Conservation (phyloP, 768 basidiomycete species). For the Heimioporus sp. region DNA sequence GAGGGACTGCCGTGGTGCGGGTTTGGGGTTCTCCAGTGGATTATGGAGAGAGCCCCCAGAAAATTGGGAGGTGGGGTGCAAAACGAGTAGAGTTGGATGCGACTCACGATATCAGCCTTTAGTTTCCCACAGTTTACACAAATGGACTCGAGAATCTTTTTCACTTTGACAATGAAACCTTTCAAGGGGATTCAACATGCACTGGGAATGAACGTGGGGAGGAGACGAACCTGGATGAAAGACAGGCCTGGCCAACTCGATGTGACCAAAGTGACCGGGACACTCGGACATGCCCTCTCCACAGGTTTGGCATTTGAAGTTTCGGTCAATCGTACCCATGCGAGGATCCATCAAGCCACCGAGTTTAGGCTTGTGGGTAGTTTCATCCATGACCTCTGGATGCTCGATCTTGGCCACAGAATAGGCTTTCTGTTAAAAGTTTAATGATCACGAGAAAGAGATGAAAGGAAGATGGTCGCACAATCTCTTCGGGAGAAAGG, state of each 20-base stretch:
- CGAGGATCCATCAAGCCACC: slow-evolving; percentile 97
- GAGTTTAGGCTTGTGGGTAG: slow-evolving; percentile 83
- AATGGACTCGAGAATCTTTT: slow-evolving; percentile 98
- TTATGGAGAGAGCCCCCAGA: slow-evolving; percentile 97
- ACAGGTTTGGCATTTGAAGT: slow-evolving; percentile 99
- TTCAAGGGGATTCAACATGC: background rate
- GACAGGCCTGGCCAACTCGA: slow-evolving; percentile 95
- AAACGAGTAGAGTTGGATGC: slow-evolving; percentile 84
- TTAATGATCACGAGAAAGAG: slow-evolving; percentile 8
- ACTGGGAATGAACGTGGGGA: background rate
- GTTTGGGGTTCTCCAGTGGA: slow-evolving; percentile 91
- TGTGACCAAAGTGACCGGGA: slow-evolving; percentile 98
- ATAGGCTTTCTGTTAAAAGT: slow-evolving; percentile 81
- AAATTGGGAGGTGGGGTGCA: slow-evolving; percentile 91
- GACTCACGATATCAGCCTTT: slow-evolving; percentile 96
- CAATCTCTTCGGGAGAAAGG: slow-evolving; percentile 98
- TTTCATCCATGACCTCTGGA: slow-evolving; percentile 98
- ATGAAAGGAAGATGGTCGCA: slow-evolving; percentile 30
- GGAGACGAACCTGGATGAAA: slow-evolving; percentile 84
- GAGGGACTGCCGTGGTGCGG: slow-evolving; percentile 76
- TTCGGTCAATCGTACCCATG: slow-evolving; percentile 96
- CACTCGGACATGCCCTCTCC: slow-evolving; percentile 99
- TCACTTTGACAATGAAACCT: slow-evolving; percentile 98
- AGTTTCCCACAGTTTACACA: slow-evolving; percentile 98
- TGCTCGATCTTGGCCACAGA: slow-evolving; percentile 98